phyloP scores from a whole-genome alignment of 345 rosid genomes.

The Gossypium anomalum region DNA sequence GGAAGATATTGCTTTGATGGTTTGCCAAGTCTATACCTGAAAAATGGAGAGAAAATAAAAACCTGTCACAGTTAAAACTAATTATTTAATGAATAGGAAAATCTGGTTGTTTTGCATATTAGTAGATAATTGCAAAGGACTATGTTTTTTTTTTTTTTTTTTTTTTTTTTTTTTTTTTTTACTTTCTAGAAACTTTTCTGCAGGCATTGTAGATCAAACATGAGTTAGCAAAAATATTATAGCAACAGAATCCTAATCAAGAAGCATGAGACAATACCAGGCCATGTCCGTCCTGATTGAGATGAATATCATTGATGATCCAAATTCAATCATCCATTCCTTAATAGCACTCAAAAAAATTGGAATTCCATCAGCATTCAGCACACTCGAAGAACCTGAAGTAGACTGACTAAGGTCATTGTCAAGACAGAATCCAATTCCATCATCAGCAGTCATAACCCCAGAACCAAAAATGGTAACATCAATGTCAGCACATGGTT shows the following conservation, averaged over 20 bases:
- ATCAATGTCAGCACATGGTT: slow-evolving; percentile 62
- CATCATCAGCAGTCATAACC: slow-evolving; percentile 58
- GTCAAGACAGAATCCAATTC: slow-evolving; percentile 52
- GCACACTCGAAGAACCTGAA: slow-evolving; percentile 30
- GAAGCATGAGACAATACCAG: slow-evolving; percentile 44
- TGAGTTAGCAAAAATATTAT: neutral
- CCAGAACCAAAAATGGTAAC: slow-evolving; percentile 79
- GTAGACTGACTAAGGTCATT: slow-evolving; percentile 39
- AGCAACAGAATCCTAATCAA: neutral
- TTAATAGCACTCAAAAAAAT: slow-evolving; percentile 65
- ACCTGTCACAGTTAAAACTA: neutral
- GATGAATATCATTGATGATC: slow-evolving; percentile 50
- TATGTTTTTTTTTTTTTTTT: neutral
- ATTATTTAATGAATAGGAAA: neutral
- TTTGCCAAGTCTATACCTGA: slow-evolving; percentile 86
- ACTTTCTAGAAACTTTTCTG: neutral
- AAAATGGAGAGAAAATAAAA: slow-evolving; percentile 8
- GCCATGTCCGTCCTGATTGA: slow-evolving; percentile 74
- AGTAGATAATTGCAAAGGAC: neutral
- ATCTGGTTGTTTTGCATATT: neutral
- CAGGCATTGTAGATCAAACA: neutral
- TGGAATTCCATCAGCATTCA: slow-evolving; percentile 39
- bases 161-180: neutral
- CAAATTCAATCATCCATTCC: slow-evolving; percentile 88
- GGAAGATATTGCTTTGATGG: slow-evolving; percentile 79